These are phyloP conservation scores for Malassezia equina DNA, from an alignment of 1,284 basidiomycete genomes.

Conservation along the genomic window DNA sequence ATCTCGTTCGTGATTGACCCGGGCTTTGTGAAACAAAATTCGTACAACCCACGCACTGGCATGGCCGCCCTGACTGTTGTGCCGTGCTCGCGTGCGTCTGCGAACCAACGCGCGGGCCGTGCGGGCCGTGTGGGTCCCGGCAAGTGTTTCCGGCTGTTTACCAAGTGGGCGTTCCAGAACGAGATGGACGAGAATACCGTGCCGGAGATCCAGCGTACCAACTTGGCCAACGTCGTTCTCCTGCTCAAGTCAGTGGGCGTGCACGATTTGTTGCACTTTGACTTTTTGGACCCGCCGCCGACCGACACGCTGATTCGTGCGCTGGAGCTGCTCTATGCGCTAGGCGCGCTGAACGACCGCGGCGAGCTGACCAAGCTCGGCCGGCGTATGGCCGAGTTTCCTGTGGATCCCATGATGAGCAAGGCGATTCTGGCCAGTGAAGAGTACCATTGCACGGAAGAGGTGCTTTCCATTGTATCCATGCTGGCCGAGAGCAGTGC, in stretches of 20 bases:
- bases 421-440: constrained; percentile 94
- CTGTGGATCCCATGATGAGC: constrained; percentile 92
- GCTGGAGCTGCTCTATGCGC: constrained; percentile 81
- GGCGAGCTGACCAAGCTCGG: constrained; percentile 94
- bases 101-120: constrained; percentile 89
- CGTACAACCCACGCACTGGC: constrained; percentile 46
- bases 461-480: constrained; percentile 90
- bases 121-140: constrained; percentile 95
- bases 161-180: constrained; percentile 59
- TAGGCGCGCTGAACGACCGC: constrained; percentile 89
- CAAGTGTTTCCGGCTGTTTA: constrained; percentile 79
- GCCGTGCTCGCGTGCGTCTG: constrained; percentile 84
- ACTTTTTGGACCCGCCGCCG: constrained; percentile 62
- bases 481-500: constrained; percentile 94
- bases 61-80: constrained; percentile 45
- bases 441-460: constrained; percentile 86
- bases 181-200: constrained; percentile 58
- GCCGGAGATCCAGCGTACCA: constrained; percentile 55
- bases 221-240: constrained; percentile 54
- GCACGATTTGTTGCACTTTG: constrained; percentile 58
- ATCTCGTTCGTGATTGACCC: constrained; percentile 48
- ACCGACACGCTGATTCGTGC: constrained; percentile 96
- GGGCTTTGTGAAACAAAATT: constrained; percentile 47
- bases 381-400: constrained; percentile 95
- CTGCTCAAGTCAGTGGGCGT: constrained; percentile 59